Evolutionary conservation across 306 rosid genomes (phyloP).

Genomic region (Inga oerstediana): DNA sequence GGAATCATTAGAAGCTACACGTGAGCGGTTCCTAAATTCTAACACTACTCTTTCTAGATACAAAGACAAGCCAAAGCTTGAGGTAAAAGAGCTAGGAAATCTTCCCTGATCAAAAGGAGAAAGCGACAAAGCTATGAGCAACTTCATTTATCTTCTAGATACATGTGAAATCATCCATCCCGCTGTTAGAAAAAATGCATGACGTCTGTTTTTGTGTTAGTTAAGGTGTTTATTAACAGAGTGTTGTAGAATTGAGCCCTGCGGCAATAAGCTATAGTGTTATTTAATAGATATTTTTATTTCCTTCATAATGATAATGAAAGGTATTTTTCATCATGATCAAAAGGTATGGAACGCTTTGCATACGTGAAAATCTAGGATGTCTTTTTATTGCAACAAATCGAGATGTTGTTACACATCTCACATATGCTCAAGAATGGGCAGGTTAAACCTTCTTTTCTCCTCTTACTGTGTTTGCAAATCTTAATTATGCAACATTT

Average conservation of each 20-base stretch:
- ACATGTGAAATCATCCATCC: no score
- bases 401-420: constrained; percentile 98
- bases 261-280: not conserved
- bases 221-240: not conserved
- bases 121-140: no score
- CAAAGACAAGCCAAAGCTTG: no score
- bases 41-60: not conserved
- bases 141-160: no score
- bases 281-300: not conserved
- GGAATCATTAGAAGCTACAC: not conserved
- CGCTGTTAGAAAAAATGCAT: no score
- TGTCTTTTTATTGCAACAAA: constrained; percentile 97
- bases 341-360: constrained; percentile 82
- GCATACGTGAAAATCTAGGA: constrained; percentile 98
- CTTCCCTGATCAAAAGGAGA: no score
- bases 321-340: constrained; percentile 45
- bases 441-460: constrained; percentile 64
- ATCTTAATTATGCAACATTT: constrained; percentile 15
- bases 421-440: constrained; percentile 99
- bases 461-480: constrained; percentile 9
- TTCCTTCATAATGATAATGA: constrained; percentile 23
- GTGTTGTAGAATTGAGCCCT: not conserved
- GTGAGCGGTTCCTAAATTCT: not conserved
- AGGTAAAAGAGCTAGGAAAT: no score
- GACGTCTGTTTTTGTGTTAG: not conserved